Evolutionary conservation across 2,329 filamentous ascomycete species (phyloP).

Genomic region (Phialophora expanda): DNA sequence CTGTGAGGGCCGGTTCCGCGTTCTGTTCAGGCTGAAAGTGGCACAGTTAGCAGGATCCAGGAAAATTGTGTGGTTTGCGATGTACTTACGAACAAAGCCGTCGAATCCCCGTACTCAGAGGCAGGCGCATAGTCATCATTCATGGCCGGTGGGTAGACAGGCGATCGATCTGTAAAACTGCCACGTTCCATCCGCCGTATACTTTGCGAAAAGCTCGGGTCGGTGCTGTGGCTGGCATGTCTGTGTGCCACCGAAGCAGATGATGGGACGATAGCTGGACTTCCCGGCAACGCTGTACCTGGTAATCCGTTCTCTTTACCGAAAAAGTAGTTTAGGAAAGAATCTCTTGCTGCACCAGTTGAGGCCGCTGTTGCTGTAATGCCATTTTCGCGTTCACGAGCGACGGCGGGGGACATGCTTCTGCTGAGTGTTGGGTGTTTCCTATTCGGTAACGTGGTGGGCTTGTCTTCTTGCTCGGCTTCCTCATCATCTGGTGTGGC

Average conservation of each 20-base stretch:
- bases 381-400: slow-evolving; percentile 66
- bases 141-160: slow-evolving; percentile 53
- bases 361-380: slow-evolving; percentile 65
- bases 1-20: slow-evolving; percentile 85
- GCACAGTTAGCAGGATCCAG: slow-evolving; percentile 6
- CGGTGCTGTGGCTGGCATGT: slow-evolving; percentile 77
- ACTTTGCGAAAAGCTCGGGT: slow-evolving; percentile 82
- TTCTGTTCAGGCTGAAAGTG: slow-evolving; percentile 47
- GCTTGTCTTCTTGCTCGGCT: slow-evolving; percentile 65
- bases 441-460: slow-evolving; percentile 61
- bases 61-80: not conserved
- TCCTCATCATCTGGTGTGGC: slow-evolving; percentile 71
- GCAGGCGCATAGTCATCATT: slow-evolving; percentile 48
- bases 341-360: slow-evolving; percentile 73
- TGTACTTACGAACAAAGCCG: slow-evolving; percentile 55
- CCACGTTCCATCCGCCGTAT: slow-evolving; percentile 68
- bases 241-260: slow-evolving; percentile 54
- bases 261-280: slow-evolving; percentile 51
- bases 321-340: slow-evolving; percentile 98
- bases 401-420: slow-evolving; percentile 82
- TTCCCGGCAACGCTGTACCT: slow-evolving; percentile 40
- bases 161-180: slow-evolving; percentile 43
- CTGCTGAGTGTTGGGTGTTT: slow-evolving; percentile 67
- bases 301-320: slow-evolving; percentile 80
- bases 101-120: slow-evolving; percentile 51